These are phyloP conservation scores for Vaccinium corymbosum DNA, from an alignment of 148 eudicot genomes.

Conservation along the genomic window DNA sequence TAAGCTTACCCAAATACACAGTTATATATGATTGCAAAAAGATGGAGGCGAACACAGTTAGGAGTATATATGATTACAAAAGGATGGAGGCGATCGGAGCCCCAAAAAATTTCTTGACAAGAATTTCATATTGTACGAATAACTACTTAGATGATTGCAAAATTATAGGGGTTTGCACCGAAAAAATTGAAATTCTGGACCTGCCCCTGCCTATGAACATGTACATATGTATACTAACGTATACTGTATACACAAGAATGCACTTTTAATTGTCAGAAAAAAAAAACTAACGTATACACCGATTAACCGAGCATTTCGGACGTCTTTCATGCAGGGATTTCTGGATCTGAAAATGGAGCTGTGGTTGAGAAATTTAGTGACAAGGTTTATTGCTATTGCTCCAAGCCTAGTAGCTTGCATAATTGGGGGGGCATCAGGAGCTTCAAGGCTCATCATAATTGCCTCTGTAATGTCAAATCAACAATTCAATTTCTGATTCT, in stretches of 20 bases:
- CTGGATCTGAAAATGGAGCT: constrained; percentile 25
- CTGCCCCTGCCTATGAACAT: background rate
- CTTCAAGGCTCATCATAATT: constrained; percentile 17
- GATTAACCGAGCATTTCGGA: background rate
- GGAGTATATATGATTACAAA: too few species aligned
- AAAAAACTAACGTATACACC: background rate
- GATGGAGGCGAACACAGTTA: too few species aligned
- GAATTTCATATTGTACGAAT: background rate
- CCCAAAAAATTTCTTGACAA: too few species aligned
- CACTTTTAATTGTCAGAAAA: too few species aligned
- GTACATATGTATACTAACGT: background rate
- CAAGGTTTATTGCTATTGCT: constrained; percentile 18
- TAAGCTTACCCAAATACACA: too few species aligned
- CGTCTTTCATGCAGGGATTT: constrained; percentile 14
- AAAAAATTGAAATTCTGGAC: background rate
- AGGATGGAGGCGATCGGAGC: too few species aligned
- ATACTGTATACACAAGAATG: background rate
- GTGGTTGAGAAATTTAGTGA: constrained; percentile 18
- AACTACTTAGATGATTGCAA: background rate
- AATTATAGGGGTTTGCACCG: too few species aligned
- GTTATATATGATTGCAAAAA: too few species aligned
- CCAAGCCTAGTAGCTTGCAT: constrained; percentile 18
- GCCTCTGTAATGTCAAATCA: constrained; percentile 13
- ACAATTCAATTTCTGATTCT: background rate
- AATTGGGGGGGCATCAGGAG: constrained; percentile 16